Evolutionary conservation across 305 asterid species (phyloP).

Genomic region (Fraxinus albicans): DNA sequence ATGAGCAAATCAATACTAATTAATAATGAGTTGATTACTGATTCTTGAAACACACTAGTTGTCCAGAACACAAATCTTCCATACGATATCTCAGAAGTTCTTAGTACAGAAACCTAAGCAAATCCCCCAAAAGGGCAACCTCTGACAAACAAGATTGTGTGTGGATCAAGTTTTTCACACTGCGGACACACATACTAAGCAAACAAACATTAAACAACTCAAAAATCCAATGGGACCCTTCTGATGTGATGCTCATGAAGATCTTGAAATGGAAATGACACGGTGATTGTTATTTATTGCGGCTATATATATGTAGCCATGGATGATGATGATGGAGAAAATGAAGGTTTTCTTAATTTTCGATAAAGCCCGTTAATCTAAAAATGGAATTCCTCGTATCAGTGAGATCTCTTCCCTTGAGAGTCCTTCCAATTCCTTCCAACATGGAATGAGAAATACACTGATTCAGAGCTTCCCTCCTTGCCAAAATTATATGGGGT

Average conservation of each 20-base stretch:
- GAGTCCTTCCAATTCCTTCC: slow-evolving; percentile 60
- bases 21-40: not conserved
- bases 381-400: slow-evolving; percentile 49
- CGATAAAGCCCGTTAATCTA: slow-evolving; percentile 51
- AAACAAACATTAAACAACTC: not conserved
- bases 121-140: slow-evolving; percentile 16
- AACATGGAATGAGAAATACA: slow-evolving; percentile 50
- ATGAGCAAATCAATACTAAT: not conserved
- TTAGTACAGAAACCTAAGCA: slow-evolving; percentile 8
- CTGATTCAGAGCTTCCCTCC: slow-evolving; percentile 27
- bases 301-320: not conserved
- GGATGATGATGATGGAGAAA: not conserved
- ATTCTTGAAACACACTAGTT: not conserved
- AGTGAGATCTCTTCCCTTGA: slow-evolving; percentile 57
- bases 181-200: not conserved
- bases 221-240: not conserved
- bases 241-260: not conserved
- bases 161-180: slow-evolving; percentile 12
- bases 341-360: not conserved
- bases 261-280: not conserved
- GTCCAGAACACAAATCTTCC: not conserved
- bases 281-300: not conserved
- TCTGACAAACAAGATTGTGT: slow-evolving; percentile 22
- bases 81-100: slow-evolving; percentile 23
- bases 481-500: slow-evolving; percentile 47